Conservation (phyloP, 2,329 filamentous ascomycete genomes). For the Penicillium sp. region DNA sequence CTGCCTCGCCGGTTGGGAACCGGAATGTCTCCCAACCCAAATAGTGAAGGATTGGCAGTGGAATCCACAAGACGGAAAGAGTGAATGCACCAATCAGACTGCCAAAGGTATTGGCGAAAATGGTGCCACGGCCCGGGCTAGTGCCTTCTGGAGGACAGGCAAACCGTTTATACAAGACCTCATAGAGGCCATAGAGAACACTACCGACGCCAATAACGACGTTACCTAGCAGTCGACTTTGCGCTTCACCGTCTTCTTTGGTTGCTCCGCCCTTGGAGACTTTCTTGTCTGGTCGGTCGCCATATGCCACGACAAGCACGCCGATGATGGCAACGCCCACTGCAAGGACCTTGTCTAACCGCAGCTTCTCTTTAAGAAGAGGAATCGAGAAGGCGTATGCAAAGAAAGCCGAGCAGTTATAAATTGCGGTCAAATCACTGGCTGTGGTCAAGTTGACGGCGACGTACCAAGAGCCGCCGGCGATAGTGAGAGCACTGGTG, state of each 20-base stretch:
- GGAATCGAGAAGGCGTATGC: conserved; percentile 96
- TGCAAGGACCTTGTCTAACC: conserved; percentile 80
- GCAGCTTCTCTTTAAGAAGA: conserved; percentile 79
- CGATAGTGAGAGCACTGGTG: conserved; percentile 82
- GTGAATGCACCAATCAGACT: conserved; percentile 86
- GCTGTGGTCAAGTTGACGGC: conserved; percentile 92
- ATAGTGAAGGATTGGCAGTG: conserved; percentile 79
- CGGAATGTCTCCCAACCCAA: conserved; percentile 80
- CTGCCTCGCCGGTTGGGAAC: conserved; percentile 74
- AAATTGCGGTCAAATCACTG: conserved; percentile 93
- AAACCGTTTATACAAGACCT: conserved; percentile 91
- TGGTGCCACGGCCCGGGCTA: conserved; percentile 81
- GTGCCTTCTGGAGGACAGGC: conserved; percentile 92
- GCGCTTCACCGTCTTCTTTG: conserved; percentile 51
- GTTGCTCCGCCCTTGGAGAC: conserved; percentile 37
- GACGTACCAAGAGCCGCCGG: conserved; percentile 92
- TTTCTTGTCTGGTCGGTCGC: conserved; percentile 65
- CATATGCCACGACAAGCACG: conserved; percentile 94
- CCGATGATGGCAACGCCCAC: conserved; percentile 85
- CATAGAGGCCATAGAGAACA: conserved; percentile 93
- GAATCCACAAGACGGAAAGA: conserved; percentile 84
- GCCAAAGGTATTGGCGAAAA: conserved; percentile 93
- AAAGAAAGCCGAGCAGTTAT: conserved; percentile 99
- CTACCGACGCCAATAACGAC: conserved; percentile 88
- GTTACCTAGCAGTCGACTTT: conserved; percentile 77